Evolutionary conservation across 495 filamentous ascomycete species (phyloP).

Genomic region (Penicillium cosmopolitanum): DNA sequence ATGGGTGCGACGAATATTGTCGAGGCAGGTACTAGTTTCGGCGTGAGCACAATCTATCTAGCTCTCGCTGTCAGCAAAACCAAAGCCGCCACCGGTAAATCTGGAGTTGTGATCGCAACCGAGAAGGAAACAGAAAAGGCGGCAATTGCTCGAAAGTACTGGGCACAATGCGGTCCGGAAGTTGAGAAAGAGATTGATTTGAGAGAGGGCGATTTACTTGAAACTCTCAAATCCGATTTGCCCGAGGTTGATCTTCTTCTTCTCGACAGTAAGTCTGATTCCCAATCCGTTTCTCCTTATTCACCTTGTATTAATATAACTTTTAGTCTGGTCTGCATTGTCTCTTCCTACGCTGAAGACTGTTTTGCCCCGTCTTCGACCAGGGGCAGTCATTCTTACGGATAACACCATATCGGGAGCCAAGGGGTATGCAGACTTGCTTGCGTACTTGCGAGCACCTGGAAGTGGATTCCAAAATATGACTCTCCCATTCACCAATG

Average conservation of each 20-base stretch:
- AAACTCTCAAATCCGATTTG: slow-evolving; percentile 49
- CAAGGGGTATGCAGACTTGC: slow-evolving; percentile 35
- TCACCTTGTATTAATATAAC: slow-evolving; percentile 7
- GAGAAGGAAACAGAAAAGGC: slow-evolving; percentile 57
- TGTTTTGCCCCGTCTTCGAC: slow-evolving; percentile 45
- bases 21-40: slow-evolving; percentile 60
- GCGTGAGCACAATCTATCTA: slow-evolving; percentile 61
- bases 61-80: slow-evolving; percentile 51
- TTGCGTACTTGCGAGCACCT: slow-evolving; percentile 27
- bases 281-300: not conserved
- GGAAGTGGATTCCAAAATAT: slow-evolving; percentile 33
- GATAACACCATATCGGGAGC: slow-evolving; percentile 49
- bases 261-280: slow-evolving; percentile 54
- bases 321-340: slow-evolving; percentile 53
- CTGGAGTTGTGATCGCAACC: slow-evolving; percentile 54
- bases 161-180: slow-evolving; percentile 45
- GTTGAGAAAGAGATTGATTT: slow-evolving; percentile 53
- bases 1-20: slow-evolving; percentile 51
- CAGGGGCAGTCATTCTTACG: slow-evolving; percentile 49
- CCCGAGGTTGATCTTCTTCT: slow-evolving; percentile 54
- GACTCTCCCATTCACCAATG: slow-evolving; percentile 36
- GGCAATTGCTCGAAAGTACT: slow-evolving; percentile 46
- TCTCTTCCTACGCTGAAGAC: slow-evolving; percentile 52
- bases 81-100: slow-evolving; percentile 18
- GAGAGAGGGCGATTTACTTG: slow-evolving; percentile 53